Evolutionary conservation across 2,329 filamentous ascomycete genomes (phyloP).

Genomic region (Xylariaceae sp.): DNA sequence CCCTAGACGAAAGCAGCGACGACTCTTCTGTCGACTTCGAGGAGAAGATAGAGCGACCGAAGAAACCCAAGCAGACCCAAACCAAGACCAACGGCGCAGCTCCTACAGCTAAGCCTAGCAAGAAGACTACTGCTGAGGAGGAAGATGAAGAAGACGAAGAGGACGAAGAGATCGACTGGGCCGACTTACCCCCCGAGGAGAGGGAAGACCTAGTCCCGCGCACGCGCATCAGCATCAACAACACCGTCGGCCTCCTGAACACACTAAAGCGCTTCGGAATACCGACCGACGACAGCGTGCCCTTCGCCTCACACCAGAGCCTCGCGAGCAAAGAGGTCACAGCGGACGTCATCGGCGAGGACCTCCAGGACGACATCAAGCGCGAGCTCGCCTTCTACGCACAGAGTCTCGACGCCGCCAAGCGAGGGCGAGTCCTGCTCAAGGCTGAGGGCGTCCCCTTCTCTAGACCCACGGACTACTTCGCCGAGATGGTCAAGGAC

Average conservation of each 20-base stretch:
- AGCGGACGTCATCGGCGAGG: conserved; percentile 69
- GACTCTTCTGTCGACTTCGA: conserved; percentile 82
- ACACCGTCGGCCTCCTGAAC: conserved; percentile 82
- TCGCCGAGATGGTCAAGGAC: conserved; percentile 98
- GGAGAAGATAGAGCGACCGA: conserved; percentile 66
- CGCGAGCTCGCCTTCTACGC: conserved; percentile 94
- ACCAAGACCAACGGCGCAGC: conserved; percentile 4
- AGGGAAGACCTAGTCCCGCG: conserved; percentile 58
- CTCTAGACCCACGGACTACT: conserved; percentile 90
- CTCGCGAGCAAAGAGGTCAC: conserved; percentile 68
- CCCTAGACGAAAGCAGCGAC: conserved; percentile 66
- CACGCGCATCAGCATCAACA: conserved; percentile 78
- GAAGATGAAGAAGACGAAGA: conserved; percentile 70
- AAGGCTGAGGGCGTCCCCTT: conserved; percentile 86
- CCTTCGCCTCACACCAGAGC: conserved; percentile 85
- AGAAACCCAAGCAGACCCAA: conserved; percentile 52
- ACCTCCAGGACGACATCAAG: conserved; percentile 89
- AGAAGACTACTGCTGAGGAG: conserved; percentile 55
- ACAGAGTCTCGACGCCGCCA: conserved; percentile 82
- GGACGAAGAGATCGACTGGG: conserved; percentile 87
- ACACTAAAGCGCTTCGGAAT: conserved; percentile 81
- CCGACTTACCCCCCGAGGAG: conserved; percentile 73
- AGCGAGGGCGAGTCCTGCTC: conserved; percentile 74
- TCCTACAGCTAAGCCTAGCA: conserved; percentile 49
- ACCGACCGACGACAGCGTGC: conserved; percentile 68